phyloP scores from a whole-genome alignment of 441 rosid species.

The Euphorbia schlechtendalii region DNA sequence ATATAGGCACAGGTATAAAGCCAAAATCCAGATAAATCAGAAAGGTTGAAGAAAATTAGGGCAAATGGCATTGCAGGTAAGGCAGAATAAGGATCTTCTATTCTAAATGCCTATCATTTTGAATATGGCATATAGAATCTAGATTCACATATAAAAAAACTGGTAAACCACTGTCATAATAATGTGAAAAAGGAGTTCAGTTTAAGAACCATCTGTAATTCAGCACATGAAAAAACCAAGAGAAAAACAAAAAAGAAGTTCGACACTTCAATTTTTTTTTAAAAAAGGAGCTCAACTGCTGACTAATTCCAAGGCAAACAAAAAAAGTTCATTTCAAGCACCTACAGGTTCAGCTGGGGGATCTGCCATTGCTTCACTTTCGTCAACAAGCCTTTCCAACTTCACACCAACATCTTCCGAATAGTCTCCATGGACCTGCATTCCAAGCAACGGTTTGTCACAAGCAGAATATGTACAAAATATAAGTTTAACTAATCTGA shows the following conservation, averaged over 20 bases:
- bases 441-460: neutral
- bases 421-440: slow-evolving; percentile 81
- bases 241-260: neutral
- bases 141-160: neutral
- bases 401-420: slow-evolving; percentile 79
- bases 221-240: neutral
- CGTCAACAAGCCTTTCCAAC: slow-evolving; percentile 80
- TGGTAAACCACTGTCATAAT: neutral
- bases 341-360: slow-evolving; percentile 38
- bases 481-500: neutral
- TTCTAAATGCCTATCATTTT: no score
- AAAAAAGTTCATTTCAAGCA: slow-evolving; percentile 3
- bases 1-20: no score
- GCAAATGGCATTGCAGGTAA: no score
- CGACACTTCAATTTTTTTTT: no score
- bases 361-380: slow-evolving; percentile 53
- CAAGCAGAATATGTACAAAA: neutral
- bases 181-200: neutral
- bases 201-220: neutral
- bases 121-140: no score
- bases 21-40: no score
- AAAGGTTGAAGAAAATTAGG: no score
- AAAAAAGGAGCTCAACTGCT: no score
- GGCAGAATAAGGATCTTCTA: no score
- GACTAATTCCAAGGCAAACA: neutral